These are phyloP conservation scores for Ophiostoma sp. DNA, from an alignment of 2,329 filamentous ascomycete species.

Conservation along the genomic window DNA sequence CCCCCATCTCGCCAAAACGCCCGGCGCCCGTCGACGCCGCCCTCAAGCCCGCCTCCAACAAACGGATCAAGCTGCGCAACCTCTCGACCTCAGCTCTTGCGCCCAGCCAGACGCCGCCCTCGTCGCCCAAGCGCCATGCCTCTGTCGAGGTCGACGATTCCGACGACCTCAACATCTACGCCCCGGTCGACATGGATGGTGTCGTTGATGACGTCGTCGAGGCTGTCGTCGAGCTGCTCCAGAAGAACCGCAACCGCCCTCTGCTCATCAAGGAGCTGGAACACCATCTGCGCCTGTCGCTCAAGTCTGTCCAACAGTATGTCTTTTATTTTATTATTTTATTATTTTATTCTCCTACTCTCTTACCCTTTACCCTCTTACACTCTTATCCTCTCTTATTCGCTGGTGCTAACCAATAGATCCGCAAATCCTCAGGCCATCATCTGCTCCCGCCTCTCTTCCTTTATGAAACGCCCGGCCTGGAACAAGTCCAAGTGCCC, in stretches of 20 bases:
- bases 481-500: conserved; percentile 81
- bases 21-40: background rate
- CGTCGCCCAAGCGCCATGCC: conserved; percentile 54
- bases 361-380: too few relatives aligned
- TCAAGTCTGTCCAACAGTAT: conserved; percentile 87
- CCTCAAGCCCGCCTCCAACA: conserved; percentile 36
- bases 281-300: conserved; percentile 66
- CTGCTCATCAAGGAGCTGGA: conserved; percentile 94
- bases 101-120: conserved; percentile 64
- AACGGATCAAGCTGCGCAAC: conserved; percentile 77
- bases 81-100: conserved; percentile 30
- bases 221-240: conserved; percentile 78
- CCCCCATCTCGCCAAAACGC: conserved; percentile 30
- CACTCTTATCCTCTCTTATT: too few relatives aligned
- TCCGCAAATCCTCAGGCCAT: conserved; percentile 94
- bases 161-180: conserved; percentile 2
- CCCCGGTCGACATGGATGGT: conserved; percentile 68
- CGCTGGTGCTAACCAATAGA: conserved; percentile 44
- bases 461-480: conserved; percentile 80
- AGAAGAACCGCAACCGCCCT: conserved; percentile 84
- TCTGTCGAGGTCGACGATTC: conserved; percentile 38
- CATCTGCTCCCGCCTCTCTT: conserved; percentile 83
- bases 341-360: conserved; percentile 7
- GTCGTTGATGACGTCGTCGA: conserved; percentile 96
- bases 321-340: conserved; percentile 36